phyloP scores from a whole-genome alignment of 768 basidiomycete genomes.

The Termitomyces bulborhizus region DNA sequence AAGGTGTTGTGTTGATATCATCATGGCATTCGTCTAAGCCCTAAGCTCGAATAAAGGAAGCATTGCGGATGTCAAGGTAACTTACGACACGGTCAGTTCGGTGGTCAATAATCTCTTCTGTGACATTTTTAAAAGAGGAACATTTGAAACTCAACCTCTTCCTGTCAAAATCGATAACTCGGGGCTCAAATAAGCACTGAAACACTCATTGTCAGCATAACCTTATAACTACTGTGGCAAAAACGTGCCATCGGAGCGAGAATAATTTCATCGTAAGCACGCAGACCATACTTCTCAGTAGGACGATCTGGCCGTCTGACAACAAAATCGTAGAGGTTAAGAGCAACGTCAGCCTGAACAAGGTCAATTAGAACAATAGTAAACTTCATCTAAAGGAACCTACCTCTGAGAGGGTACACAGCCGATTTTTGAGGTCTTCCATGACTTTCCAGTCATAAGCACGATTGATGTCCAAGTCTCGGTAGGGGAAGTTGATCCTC shows the following conservation, averaged over 20 bases:
- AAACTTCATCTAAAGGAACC: conserved; percentile 16
- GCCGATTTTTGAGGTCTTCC: conserved; percentile 82
- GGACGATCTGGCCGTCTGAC: conserved; percentile 70
- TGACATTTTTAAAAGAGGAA: conserved; percentile 50
- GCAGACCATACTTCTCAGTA: conserved; percentile 83
- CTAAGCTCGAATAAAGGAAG: conserved; percentile 4
- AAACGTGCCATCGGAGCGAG: conserved; percentile 80
- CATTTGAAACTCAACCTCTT: conserved; percentile 51
- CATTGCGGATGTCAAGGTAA: conserved; percentile 1
- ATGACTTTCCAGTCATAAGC: conserved; percentile 88
- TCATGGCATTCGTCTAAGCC: conserved; percentile 81
- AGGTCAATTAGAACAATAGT: background rate
- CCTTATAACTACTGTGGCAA: background rate
- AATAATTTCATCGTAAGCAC: conserved; percentile 94
- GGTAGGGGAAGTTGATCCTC: conserved; percentile 84
- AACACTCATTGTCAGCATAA: background rate
- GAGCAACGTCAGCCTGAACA: conserved; percentile 75
- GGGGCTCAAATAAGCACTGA: conserved; percentile 90
- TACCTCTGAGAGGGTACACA: conserved; percentile 88
- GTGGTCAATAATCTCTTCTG: conserved; percentile 69
- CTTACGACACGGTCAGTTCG: conserved; percentile 48
- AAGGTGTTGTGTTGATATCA: conserved; percentile 83
- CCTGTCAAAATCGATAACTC: conserved; percentile 83
- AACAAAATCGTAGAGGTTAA: conserved; percentile 87
- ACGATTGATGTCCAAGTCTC: conserved; percentile 68